A percentile compares a stretch with the other conserved stretches of the same genome.
phyloP scores from a whole-genome alignment of 2,329 filamentous ascomycete species.

The Colletotrichum echinochloae region DNA sequence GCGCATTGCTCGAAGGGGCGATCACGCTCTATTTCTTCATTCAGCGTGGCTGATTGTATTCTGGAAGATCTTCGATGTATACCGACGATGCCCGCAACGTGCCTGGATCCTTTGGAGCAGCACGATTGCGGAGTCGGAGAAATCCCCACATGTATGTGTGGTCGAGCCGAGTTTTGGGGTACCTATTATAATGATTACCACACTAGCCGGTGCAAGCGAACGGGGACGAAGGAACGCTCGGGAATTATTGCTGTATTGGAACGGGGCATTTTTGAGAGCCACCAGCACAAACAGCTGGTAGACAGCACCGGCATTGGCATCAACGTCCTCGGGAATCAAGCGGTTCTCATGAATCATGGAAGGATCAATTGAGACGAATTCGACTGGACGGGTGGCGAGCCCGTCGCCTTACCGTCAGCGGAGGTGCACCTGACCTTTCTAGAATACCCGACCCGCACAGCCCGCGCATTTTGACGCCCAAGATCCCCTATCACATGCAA shows the following conservation, averaged over 20 bases:
- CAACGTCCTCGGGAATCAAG: slow-evolving; percentile 4
- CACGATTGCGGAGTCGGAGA: slow-evolving; percentile 22
- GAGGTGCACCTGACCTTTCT: slow-evolving; percentile 16
- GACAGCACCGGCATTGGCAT: neutral
- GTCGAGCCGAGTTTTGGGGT: neutral
- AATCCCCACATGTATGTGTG: slow-evolving; percentile 10
- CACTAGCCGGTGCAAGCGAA: slow-evolving; percentile 10
- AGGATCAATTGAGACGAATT: slow-evolving; percentile 26
- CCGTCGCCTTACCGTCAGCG: neutral
- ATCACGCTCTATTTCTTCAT: neutral
- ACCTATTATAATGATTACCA: too few species aligned
- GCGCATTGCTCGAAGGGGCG: slow-evolving; percentile 2
- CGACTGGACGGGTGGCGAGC: slow-evolving; percentile 25
- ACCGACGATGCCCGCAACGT: slow-evolving; percentile 11
- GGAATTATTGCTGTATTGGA: slow-evolving; percentile 39
- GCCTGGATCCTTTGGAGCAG: neutral
- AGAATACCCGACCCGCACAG: neutral
- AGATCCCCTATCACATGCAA: slow-evolving; percentile 37
- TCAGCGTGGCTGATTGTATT: neutral
- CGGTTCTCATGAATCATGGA: slow-evolving; percentile 38
- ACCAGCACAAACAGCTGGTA: neutral
- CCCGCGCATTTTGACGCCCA: neutral
- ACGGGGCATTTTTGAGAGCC: neutral
- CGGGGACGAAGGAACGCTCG: slow-evolving; percentile 19
- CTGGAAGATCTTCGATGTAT: slow-evolving; percentile 16